These are phyloP conservation scores for Nidularia pulvinata DNA, from an alignment of 768 basidiomycete species.

Conservation along the genomic window DNA sequence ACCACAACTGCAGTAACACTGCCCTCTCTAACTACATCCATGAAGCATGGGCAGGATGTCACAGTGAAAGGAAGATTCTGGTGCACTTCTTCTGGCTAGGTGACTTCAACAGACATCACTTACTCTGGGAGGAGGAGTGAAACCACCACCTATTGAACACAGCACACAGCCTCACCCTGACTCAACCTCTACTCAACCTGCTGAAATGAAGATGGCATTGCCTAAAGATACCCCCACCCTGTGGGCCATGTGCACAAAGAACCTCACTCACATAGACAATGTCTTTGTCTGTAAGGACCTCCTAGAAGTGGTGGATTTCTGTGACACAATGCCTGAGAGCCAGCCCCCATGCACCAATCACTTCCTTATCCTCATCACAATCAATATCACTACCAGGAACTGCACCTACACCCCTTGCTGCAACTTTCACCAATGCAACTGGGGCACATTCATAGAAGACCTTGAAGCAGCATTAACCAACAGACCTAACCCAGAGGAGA, in stretches of 20 bases:
- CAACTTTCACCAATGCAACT: background rate
- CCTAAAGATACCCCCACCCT: background rate
- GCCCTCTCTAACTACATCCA: conserved; percentile 1
- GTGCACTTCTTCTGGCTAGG: conserved; percentile 23
- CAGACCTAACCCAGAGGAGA: no score
- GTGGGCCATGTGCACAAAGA: background rate
- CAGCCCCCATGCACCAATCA: background rate
- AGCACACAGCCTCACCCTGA: background rate
- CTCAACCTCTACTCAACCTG: background rate
- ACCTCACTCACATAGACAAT: background rate
- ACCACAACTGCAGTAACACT: conserved; percentile 11
- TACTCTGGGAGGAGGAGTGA: conserved; percentile 27
- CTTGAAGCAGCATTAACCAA: background rate
- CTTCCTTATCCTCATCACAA: background rate
- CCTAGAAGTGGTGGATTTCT: background rate
- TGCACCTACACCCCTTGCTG: no score
- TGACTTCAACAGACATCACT: conserved; percentile 40
- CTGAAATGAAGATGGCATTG: background rate
- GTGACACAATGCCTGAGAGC: background rate
- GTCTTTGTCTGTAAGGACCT: background rate
- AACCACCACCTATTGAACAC: conserved; percentile 10
- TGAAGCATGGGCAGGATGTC: background rate
- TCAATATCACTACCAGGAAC: no score
- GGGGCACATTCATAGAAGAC: background rate
- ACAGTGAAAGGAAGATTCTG: background rate